Evolutionary conservation across 2,329 filamentous ascomycete genomes (phyloP).

Genomic region (Aspergillus ustus): DNA sequence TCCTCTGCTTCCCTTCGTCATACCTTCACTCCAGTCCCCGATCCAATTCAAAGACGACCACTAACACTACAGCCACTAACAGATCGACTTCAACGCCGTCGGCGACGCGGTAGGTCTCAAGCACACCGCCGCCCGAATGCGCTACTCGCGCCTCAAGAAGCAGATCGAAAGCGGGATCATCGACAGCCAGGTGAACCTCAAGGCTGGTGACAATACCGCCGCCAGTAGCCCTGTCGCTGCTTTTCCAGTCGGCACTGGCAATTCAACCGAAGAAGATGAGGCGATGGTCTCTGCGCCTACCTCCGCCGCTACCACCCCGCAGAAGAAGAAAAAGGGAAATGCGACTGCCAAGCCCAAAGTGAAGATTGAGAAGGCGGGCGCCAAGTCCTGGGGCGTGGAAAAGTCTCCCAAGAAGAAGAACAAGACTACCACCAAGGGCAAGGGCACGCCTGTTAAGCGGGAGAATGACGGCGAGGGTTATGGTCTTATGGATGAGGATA

Average conservation of each 20-base stretch:
- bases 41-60: background rate
- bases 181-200: conserved; percentile 15
- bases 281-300: background rate
- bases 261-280: background rate
- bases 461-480: background rate
- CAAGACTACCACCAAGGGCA: background rate
- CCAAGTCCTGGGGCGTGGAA: too few species aligned
- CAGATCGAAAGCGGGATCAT: conserved; percentile 13
- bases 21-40: too few species aligned
- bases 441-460: background rate
- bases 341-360: background rate
- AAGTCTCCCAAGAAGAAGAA: background rate
- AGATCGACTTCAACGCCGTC: conserved; percentile 46
- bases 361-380: background rate
- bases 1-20: background rate
- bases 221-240: background rate
- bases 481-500: background rate
- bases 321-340: conserved; percentile 6
- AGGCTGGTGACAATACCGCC: background rate
- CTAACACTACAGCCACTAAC: background rate
- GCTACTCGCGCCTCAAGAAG: conserved; percentile 23
- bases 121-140: conserved; percentile 21
- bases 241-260: background rate
- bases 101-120: conserved; percentile 22
- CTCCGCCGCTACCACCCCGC: background rate